Evolutionary conservation across 2,329 filamentous ascomycete genomes (phyloP).

Genomic region (Fusarium sp.): DNA sequence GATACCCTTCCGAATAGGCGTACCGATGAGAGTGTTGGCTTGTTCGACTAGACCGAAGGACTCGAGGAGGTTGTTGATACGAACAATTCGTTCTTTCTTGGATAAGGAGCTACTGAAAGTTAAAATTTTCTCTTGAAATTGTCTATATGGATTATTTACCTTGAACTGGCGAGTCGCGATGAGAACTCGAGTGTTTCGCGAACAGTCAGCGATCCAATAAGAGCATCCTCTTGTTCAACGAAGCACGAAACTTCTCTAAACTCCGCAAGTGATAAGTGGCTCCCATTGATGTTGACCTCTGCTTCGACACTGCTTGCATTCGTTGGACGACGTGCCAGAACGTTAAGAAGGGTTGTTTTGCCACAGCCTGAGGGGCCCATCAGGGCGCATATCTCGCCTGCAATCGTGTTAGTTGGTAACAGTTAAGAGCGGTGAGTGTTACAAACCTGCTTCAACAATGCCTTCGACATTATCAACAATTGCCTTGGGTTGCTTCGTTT

Average conservation of each 20-base stretch:
- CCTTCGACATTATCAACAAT: slow-evolving; percentile 75
- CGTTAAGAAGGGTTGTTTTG: slow-evolving; percentile 87
- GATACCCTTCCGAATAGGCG: slow-evolving; percentile 84
- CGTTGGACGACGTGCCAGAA: slow-evolving; percentile 71
- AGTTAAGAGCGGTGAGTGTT: not conserved
- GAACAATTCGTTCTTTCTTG: slow-evolving; percentile 68
- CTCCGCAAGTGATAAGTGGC: slow-evolving; percentile 60
- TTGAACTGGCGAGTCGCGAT: slow-evolving; percentile 72
- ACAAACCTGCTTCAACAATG: slow-evolving; percentile 70
- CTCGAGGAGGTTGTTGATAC: slow-evolving; percentile 74
- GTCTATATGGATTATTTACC: slow-evolving; percentile 52
- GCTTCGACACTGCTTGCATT: slow-evolving; percentile 55
- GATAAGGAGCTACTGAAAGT: slow-evolving; percentile 50
- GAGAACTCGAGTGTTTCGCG: slow-evolving; percentile 84
- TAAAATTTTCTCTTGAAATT: not conserved
- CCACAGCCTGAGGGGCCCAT: slow-evolving; percentile 83
- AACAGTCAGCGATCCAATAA: slow-evolving; percentile 85
- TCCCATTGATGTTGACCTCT: slow-evolving; percentile 72
- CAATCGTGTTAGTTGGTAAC: not conserved
- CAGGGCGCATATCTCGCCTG: slow-evolving; percentile 79
- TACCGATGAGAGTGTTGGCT: slow-evolving; percentile 79
- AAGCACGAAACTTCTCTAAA: slow-evolving; percentile 79
- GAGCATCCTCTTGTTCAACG: slow-evolving; percentile 89
- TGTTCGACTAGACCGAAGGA: slow-evolving; percentile 81
- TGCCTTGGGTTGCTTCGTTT: slow-evolving; percentile 71